Conservation (phyloP, 768 basidiomycete genomes). For the Cyclocybe aegerita region DNA sequence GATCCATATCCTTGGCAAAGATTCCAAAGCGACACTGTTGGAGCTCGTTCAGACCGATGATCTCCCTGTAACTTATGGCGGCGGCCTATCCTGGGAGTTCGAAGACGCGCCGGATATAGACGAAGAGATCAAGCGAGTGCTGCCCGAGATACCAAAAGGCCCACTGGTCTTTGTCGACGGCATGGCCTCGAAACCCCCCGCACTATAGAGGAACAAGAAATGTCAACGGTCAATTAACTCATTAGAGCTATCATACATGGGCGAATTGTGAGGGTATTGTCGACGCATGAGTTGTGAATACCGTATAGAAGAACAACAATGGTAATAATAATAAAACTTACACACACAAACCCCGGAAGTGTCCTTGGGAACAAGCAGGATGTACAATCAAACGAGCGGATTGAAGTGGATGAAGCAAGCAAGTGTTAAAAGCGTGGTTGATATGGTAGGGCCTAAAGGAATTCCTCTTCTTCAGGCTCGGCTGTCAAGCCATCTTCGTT, state of each 20-base stretch:
- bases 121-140: constrained; percentile 40
- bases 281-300: background rate
- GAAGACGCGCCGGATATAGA: constrained; percentile 70
- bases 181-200: constrained; percentile 24
- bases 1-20: constrained; percentile 69
- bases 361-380: background rate
- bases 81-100: constrained; percentile 69
- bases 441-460: constrained; percentile 13
- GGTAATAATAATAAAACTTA: constrained; percentile 6
- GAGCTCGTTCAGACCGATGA: constrained; percentile 42
- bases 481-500: constrained; percentile 75
- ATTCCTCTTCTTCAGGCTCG: constrained; percentile 57
- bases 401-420: background rate
- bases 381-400: background rate
- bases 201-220: background rate
- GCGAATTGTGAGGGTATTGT: constrained; percentile 5
- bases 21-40: constrained; percentile 51
- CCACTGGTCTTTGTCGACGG: constrained; percentile 50
- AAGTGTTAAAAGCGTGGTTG: background rate
- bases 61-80: constrained; percentile 74
- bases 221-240: background rate
- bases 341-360: constrained; percentile 1
- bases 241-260: constrained; percentile 4
- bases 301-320: background rate
- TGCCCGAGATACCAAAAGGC: constrained; percentile 51